These are phyloP conservation scores for Rhizodiscina lignyota DNA, from an alignment of 495 filamentous ascomycete species.

Conservation along the genomic window DNA sequence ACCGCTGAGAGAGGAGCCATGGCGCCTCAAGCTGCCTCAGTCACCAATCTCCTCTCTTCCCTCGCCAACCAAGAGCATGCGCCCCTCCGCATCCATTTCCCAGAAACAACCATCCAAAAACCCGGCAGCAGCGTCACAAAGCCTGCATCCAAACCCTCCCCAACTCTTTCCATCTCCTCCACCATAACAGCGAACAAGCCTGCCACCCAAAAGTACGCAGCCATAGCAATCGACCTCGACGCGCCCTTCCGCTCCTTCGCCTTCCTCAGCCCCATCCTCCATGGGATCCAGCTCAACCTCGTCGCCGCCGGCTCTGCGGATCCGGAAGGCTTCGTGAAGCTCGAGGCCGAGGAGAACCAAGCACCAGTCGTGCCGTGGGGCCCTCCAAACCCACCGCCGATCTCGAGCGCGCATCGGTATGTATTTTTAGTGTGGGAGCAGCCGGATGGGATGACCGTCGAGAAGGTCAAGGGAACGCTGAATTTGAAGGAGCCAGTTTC, in stretches of 20 bases:
- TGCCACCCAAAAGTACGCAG: constrained; percentile 1
- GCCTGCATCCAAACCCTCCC: constrained; percentile 2
- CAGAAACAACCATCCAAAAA: no score
- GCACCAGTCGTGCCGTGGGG: not conserved
- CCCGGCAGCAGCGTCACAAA: no score
- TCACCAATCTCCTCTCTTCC: no score
- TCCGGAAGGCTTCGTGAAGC: constrained; percentile 3
- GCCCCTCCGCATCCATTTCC: no score
- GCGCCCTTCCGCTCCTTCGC: constrained; percentile 1
- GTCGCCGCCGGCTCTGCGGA: constrained; percentile 1
- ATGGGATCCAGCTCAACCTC: constrained; percentile 1
- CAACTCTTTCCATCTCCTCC: constrained; percentile 2
- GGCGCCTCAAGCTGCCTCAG: no score
- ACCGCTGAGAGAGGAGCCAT: no score
- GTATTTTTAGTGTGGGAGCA: constrained; percentile 6
- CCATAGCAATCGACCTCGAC: constrained; percentile 2
- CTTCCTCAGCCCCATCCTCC: constrained; percentile 3
- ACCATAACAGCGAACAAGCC: not conserved
- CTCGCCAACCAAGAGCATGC: no score
- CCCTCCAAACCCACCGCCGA: constrained; percentile 1
- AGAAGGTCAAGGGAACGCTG: no score
- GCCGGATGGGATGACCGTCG: constrained; percentile 1
- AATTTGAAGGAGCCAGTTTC: no score
- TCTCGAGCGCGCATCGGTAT: constrained; percentile 4
- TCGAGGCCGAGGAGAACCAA: not conserved